Evolutionary conservation across 371 early-diverging fungal species (phyloP).

Genomic region (Coemansia sp.): DNA sequence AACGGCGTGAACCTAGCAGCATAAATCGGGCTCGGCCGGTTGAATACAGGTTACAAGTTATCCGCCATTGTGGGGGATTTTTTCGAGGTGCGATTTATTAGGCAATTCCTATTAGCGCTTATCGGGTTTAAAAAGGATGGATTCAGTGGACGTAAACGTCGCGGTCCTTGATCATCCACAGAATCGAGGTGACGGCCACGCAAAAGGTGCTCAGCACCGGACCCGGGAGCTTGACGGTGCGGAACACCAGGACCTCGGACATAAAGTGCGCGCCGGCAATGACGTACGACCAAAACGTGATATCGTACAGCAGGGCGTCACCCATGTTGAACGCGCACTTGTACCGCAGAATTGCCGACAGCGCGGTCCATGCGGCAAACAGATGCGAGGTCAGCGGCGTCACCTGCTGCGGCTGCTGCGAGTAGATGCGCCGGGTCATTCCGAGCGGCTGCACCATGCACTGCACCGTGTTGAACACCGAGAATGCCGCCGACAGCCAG

Average conservation of each 20-base stretch:
- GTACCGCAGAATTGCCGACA: conserved; percentile 50
- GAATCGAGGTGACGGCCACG: conserved; percentile 43
- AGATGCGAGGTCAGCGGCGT: conserved; percentile 50
- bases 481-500: conserved; percentile 46
- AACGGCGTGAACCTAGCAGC: too few relatives aligned
- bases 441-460: conserved; percentile 48
- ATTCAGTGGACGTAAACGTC: conserved; percentile 27
- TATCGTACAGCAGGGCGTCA: conserved; percentile 44
- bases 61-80: too few relatives aligned
- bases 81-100: neutral
- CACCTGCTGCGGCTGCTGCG: conserved; percentile 48
- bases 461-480: conserved; percentile 49
- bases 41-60: too few relatives aligned
- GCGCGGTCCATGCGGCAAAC: conserved; percentile 52
- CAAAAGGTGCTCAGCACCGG: conserved; percentile 50
- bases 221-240: conserved; percentile 42
- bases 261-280: conserved; percentile 48
- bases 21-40: too few relatives aligned
- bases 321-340: conserved; percentile 51
- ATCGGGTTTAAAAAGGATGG: neutral
- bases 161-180: conserved; percentile 49
- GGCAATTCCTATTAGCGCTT: neutral
- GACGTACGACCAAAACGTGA: conserved; percentile 49
- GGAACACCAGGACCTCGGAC: conserved; percentile 46
- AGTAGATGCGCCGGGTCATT: conserved; percentile 47